Percentiles rank a stretch among this genome's conserved stretches.
These are phyloP conservation scores for Albizia julibrissin DNA, from an alignment of 306 rosid species.

Conservation along the genomic window DNA sequence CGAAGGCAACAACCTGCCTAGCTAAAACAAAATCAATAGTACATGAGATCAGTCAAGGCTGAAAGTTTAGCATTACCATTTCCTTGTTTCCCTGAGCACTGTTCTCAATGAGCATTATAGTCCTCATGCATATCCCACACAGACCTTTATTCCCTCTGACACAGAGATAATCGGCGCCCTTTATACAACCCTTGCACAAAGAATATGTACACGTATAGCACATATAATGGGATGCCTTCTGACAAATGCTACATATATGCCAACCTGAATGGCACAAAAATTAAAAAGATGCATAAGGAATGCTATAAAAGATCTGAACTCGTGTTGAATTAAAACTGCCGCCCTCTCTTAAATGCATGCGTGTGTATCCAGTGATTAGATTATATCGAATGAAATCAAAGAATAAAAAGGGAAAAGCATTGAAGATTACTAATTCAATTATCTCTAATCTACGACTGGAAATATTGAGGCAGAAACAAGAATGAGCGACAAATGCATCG, in stretches of 20 bases:
- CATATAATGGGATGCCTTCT: constrained; percentile 81
- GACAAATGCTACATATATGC: constrained; percentile 92
- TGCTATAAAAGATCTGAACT: constrained; percentile 7
- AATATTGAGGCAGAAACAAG: constrained; percentile 9
- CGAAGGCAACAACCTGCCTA: neutral
- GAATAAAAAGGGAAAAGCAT: constrained; percentile 7
- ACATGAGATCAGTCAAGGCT: constrained; percentile 28
- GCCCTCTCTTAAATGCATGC: constrained; percentile 15
- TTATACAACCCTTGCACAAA: constrained; percentile 81
- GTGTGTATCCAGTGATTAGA: neutral
- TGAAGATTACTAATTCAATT: constrained; percentile 20
- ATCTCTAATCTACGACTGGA: neutral
- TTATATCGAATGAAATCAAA: neutral
- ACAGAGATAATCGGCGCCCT: constrained; percentile 76
- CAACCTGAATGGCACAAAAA: constrained; percentile 69
- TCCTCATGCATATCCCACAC: constrained; percentile 88
- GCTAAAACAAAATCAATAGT: neutral
- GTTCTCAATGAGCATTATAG: constrained; percentile 85
- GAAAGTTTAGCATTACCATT: constrained; percentile 55
- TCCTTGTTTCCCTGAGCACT: constrained; percentile 60
- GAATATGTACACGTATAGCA: constrained; percentile 96
- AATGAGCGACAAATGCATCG: constrained; percentile 26
- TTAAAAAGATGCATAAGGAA: neutral
- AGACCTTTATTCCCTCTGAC: constrained; percentile 89
- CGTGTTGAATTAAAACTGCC: neutral